Base-by-base conservation (phyloP, 2,329 filamentous ascomycete species). In the Aspergillus hiratsukae region DNA sequence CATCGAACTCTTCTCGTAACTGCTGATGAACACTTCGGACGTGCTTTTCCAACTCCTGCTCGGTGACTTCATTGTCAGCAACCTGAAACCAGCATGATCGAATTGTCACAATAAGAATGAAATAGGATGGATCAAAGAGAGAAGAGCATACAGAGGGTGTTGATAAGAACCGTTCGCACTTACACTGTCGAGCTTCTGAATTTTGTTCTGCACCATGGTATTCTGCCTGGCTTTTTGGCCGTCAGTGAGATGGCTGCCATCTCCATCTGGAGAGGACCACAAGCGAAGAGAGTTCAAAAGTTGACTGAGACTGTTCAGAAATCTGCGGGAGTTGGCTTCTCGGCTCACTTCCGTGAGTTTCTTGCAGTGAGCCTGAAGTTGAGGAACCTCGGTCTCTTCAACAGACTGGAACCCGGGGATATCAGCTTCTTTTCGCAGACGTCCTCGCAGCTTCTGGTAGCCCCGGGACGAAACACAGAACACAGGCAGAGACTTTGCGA, bases 381-480 rank as follows among this genome's bases (percentile, higher is more conserved):
- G 75, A 1, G 84, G 84, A 2, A 87, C 77, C 63, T 82, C 84
- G 0, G 85, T 88, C 56, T 87, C 79, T 2, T 82, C 75, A 0
- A 73, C 43, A 3, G 72, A 68, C 1, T 69, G 67, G 64, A 87
- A 88, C 0, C 84, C 84, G 11, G 76, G 70, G 1, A 83, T 75
- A 10, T 72, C 62, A 1, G 74, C 70, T 53, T 88, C 84, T 46
- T 81, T 80, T 52, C 74, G 66, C 8, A 87, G 65, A 3, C 81
- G 76, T 1, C 81, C 83, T 41, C 76, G 74, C n/a, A 88, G 69
- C 62, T 84, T 83, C 61, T 88, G 84, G 53, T 86, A 88, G 0
- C 81, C 84, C 48, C 81, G 75, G 49, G 81, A 83, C 56, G 82
- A 85, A 17, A 88, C 82, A 58, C 85, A 88, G 64, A 87, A 89